Evolutionary conservation across 352 stramenopile species (phyloP).

Genomic region (Phytophthora pluvialis): DNA sequence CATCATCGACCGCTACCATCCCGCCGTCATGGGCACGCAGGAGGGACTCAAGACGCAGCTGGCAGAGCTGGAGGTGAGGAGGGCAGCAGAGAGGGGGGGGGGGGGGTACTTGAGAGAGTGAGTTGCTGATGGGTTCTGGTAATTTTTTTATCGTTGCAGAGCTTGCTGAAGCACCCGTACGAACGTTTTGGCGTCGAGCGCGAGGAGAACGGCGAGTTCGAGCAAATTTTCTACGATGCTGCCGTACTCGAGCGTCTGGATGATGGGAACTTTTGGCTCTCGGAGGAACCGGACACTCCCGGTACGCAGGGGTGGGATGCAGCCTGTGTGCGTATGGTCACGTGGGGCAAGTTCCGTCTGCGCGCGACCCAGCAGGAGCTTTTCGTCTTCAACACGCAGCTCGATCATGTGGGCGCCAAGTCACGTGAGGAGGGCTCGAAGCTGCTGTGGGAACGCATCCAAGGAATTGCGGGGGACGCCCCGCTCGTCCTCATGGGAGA

Average conservation of each 20-base stretch:
- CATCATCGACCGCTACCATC: slow-evolving; percentile 79
- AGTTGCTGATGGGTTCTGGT: slow-evolving; percentile 1
- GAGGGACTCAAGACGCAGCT: slow-evolving; percentile 77
- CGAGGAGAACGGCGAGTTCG: slow-evolving; percentile 76
- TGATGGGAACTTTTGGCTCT: slow-evolving; percentile 80
- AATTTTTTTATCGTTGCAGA: slow-evolving; percentile 18
- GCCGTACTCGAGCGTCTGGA: slow-evolving; percentile 61
- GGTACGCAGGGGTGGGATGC: slow-evolving; percentile 72
- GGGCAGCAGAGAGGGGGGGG: background rate
- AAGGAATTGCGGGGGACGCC: slow-evolving; percentile 56
- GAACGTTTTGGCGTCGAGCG: slow-evolving; percentile 76
- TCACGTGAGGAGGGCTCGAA: slow-evolving; percentile 64
- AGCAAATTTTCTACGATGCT: slow-evolving; percentile 85
- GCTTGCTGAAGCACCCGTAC: slow-evolving; percentile 64
- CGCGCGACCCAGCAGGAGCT: slow-evolving; percentile 67
- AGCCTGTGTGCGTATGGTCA: slow-evolving; percentile 72
- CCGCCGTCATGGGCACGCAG: slow-evolving; percentile 74
- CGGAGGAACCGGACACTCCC: slow-evolving; percentile 60
- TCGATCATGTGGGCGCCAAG: slow-evolving; percentile 64
- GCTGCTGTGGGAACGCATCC: slow-evolving; percentile 71
- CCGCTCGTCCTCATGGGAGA: slow-evolving; percentile 83
- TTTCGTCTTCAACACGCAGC: slow-evolving; percentile 82
- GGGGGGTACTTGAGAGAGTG: background rate
- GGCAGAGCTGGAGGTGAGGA: slow-evolving; percentile 58
- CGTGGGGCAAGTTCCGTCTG: slow-evolving; percentile 76